phyloP scores from a whole-genome alignment of 768 basidiomycete species.

The Pleurotus djamor region DNA sequence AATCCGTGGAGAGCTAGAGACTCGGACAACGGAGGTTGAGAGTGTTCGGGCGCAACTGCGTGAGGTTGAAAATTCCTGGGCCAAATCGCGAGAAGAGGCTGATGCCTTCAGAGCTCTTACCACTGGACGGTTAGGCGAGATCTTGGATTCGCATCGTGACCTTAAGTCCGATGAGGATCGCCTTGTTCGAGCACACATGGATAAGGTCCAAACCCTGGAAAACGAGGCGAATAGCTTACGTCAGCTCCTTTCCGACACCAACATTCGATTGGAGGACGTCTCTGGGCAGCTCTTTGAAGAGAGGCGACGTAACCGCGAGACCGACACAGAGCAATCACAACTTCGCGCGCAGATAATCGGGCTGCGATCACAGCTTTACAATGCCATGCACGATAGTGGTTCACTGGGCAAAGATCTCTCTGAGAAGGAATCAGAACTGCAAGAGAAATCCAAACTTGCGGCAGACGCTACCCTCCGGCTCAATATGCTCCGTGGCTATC shows the following conservation, averaged over 20 bases:
- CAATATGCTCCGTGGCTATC: constrained; percentile 78
- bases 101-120: constrained; percentile 87
- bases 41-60: constrained; percentile 59
- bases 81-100: constrained; percentile 90
- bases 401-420: constrained; percentile 68
- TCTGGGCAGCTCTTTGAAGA: constrained; percentile 68
- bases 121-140: constrained; percentile 80
- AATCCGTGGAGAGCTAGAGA: constrained; percentile 78
- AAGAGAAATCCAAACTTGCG: constrained; percentile 61
- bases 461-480: constrained; percentile 73
- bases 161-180: constrained; percentile 84
- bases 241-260: constrained; percentile 75
- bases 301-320: constrained; percentile 58
- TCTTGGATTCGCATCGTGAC: constrained; percentile 86
- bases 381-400: constrained; percentile 65
- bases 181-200: constrained; percentile 68
- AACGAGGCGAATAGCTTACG: constrained; percentile 74
- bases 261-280: constrained; percentile 67
- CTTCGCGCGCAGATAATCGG: constrained; percentile 74
- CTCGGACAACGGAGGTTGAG: constrained; percentile 72
- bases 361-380: constrained; percentile 71
- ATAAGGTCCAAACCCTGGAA: constrained; percentile 81
- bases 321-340: constrained; percentile 60
- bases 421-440: constrained; percentile 62
- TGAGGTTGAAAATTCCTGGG: constrained; percentile 89